Percentiles rank a stretch among this genome's conserved stretches.
These are phyloP conservation scores for Mytilinidion resinicola DNA, from an alignment of 495 filamentous ascomycete species.

Conservation along the genomic window DNA sequence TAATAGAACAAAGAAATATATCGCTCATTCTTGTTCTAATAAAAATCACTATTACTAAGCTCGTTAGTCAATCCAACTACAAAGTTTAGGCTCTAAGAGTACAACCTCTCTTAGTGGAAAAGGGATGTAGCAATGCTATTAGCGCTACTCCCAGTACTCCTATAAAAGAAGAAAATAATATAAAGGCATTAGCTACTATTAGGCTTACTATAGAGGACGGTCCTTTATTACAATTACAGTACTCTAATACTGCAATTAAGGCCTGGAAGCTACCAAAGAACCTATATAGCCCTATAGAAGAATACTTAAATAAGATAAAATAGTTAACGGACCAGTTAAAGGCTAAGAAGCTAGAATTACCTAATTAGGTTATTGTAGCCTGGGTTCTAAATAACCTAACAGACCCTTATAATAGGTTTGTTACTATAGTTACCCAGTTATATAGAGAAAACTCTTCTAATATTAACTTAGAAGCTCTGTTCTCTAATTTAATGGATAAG, in stretches of 20 bases:
- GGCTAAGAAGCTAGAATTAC: no score
- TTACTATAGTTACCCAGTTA: neutral
- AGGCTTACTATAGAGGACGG: neutral
- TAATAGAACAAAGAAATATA: no score
- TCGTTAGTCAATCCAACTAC: neutral
- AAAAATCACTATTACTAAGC: neutral
- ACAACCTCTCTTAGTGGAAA: neutral
- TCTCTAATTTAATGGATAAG: constrained; percentile 5
- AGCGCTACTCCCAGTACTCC: neutral
- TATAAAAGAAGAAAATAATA: neutral
- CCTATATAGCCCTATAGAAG: neutral
- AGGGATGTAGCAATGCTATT: neutral
- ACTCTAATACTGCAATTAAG: neutral
- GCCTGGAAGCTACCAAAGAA: no score
- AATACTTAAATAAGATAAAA: neutral
- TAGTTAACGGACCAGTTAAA: neutral
- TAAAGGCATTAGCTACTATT: neutral
- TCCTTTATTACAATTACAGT: neutral
- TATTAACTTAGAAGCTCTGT: constrained; percentile 5
- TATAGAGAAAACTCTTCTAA: constrained; percentile 1
- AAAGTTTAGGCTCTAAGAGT: neutral
- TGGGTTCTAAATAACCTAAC: neutral
- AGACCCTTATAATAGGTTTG: neutral
- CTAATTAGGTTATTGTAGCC: neutral
- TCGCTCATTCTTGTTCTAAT: no score